Percentiles rank a stretch among this genome's conserved stretches.
Conservation (phyloP, 352 stramenopile genomes). For the Globisporangium solare region DNA sequence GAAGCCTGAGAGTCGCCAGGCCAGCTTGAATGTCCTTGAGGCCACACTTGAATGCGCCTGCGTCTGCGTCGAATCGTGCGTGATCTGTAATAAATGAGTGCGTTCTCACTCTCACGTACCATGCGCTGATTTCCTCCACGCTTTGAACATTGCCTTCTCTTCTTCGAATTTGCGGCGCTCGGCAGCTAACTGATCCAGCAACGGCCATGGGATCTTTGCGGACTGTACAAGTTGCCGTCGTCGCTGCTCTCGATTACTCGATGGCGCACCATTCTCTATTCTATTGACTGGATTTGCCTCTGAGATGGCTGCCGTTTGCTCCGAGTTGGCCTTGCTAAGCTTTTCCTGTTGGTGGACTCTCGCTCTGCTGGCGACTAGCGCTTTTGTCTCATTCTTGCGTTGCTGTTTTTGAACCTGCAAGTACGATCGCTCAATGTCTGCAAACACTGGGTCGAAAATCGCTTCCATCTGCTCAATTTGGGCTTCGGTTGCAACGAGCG, state of each 20-base stretch:
- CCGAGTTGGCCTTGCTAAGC: background rate
- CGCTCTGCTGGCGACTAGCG: background rate
- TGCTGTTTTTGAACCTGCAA: slow-evolving; percentile 35
- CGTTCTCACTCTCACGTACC: background rate
- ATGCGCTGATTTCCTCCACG: slow-evolving; percentile 28
- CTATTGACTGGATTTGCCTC: slow-evolving; percentile 1
- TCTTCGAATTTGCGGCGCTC: slow-evolving; percentile 41
- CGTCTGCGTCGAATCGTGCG: no score
- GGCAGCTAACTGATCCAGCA: slow-evolving; percentile 57
- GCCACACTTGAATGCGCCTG: no score
- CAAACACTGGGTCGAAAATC: slow-evolving; percentile 65
- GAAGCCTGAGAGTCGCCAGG: no score
- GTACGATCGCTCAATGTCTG: slow-evolving; percentile 44
- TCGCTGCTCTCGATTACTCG: slow-evolving; percentile 21
- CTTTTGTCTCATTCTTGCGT: slow-evolving; percentile 15
- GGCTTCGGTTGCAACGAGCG: slow-evolving; percentile 30
- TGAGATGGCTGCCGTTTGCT: slow-evolving; percentile 5
- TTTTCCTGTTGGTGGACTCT: background rate
- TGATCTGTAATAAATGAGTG: background rate
- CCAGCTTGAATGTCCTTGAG: no score
- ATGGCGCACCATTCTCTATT: background rate
- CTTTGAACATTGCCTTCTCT: slow-evolving; percentile 59
- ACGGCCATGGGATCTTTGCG: slow-evolving; percentile 62
- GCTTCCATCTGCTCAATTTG: slow-evolving; percentile 57
- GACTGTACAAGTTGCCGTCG: slow-evolving; percentile 28